Conservation (phyloP, 1,139 yeast species). For the Arxiozyma bovina region DNA sequence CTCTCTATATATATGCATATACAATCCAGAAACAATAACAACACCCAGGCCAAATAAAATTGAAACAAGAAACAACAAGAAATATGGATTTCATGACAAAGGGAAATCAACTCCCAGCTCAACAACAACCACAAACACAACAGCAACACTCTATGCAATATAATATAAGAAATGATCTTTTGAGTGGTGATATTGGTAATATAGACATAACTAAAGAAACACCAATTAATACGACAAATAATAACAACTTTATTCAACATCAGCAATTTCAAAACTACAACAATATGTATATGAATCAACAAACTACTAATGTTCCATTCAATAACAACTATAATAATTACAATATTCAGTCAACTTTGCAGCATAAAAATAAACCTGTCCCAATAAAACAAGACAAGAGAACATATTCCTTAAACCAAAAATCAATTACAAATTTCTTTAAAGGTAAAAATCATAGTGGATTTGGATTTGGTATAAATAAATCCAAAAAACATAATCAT, state of each 20-base stretch:
- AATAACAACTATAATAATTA: neutral
- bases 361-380: constrained; percentile 3
- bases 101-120: neutral
- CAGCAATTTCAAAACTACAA: constrained; percentile 3
- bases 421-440: constrained; percentile 21
- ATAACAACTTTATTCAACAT: constrained; percentile 12
- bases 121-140: constrained; percentile 3
- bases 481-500: neutral
- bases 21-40: too few species aligned
- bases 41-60: neutral
- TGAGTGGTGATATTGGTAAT: constrained; percentile 34
- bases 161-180: constrained; percentile 30
- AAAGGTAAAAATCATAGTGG: constrained; percentile 14
- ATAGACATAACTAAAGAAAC: constrained; percentile 37
- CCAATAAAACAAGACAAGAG: constrained; percentile 6
- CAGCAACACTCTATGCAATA: constrained; percentile 10
- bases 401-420: constrained; percentile 19
- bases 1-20: neutral
- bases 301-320: neutral
- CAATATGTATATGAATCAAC: neutral
- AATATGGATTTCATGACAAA: neutral
- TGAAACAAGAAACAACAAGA: too few species aligned
- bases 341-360: neutral
- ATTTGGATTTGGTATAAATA: constrained; percentile 10
- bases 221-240: constrained; percentile 22